A percentile compares a stretch with the other conserved stretches of the same genome.
Evolutionary conservation across 139 green algal genomes (phyloP).

Genomic region (Tetraselmis chui): DNA sequence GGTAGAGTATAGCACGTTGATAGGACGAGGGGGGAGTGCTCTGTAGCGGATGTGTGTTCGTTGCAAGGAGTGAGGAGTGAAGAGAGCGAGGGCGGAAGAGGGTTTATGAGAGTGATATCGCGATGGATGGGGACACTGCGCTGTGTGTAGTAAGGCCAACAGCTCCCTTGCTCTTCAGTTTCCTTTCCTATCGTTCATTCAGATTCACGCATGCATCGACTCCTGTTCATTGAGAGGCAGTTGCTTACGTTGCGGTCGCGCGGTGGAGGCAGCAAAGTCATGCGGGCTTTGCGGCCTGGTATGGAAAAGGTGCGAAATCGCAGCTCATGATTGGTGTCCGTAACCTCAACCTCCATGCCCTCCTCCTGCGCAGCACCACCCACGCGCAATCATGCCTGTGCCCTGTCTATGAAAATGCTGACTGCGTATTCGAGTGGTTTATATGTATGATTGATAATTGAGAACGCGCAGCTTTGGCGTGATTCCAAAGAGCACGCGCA

Average conservation of each 20-base stretch:
- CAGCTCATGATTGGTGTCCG: background rate
- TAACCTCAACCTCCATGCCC: background rate
- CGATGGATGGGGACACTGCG: background rate
- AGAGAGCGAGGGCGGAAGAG: background rate
- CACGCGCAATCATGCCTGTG: conserved; percentile 4
- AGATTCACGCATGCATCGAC: too few species aligned
- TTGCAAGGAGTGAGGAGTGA: background rate
- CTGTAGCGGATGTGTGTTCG: too few species aligned
- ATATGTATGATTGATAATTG: background rate
- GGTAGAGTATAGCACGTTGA: too few species aligned
- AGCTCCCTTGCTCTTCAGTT: too few species aligned
- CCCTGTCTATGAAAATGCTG: background rate
- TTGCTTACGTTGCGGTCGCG: conserved; percentile 15
- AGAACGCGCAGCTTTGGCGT: background rate
- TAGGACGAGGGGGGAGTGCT: too few species aligned
- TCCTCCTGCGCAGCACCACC: background rate
- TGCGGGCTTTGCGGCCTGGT: conserved; percentile 27
- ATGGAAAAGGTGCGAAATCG: conserved; percentile 30
- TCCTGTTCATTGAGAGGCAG: background rate
- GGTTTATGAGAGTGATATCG: background rate
- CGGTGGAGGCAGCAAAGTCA: conserved; percentile 64
- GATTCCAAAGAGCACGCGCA: too few species aligned
- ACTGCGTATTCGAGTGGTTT: background rate
- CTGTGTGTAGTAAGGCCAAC: too few species aligned
- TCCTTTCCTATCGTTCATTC: too few species aligned